phyloP scores from a whole-genome alignment of 192 early-diverging fungal genomes.

The Linnemannia hyalina region DNA sequence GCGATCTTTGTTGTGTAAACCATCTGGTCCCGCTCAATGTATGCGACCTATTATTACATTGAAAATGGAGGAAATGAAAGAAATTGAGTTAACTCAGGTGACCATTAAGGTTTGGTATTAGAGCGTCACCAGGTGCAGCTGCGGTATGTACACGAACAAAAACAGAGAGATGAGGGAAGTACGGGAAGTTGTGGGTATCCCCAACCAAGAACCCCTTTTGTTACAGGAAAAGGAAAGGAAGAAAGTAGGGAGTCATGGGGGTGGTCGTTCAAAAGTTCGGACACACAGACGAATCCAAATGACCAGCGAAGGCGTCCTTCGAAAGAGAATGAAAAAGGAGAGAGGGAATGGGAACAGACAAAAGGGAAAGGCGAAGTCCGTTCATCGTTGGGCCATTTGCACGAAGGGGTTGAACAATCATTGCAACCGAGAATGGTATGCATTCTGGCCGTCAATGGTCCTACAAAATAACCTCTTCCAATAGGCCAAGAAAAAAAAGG shows the following conservation, averaged over 20 bases:
- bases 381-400: background rate
- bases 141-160: background rate
- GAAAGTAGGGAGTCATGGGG: conserved; percentile 7
- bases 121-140: background rate
- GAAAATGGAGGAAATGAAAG: conserved; percentile 6
- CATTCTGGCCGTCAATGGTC: background rate
- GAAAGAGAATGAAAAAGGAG: too few species aligned
- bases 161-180: background rate
- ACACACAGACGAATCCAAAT: background rate
- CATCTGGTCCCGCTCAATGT: conserved; percentile 85
- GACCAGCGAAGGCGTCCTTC: too few species aligned
- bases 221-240: background rate
- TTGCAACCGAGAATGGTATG: conserved; percentile 35
- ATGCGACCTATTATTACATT: conserved; percentile 70
- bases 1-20: conserved; percentile 72
- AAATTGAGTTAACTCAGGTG: background rate
- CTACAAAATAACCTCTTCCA: background rate
- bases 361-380: conserved; percentile 8
- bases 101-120: background rate
- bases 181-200: too few species aligned
- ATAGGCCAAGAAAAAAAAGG: background rate
- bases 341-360: background rate
- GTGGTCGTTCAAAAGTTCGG: background rate
- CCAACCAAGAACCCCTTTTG: background rate
- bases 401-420: background rate